A percentile compares a stretch with the other conserved stretches of the same genome.
Evolutionary conservation across 345 rosid species (phyloP).

Genomic region (Punica granatum): DNA sequence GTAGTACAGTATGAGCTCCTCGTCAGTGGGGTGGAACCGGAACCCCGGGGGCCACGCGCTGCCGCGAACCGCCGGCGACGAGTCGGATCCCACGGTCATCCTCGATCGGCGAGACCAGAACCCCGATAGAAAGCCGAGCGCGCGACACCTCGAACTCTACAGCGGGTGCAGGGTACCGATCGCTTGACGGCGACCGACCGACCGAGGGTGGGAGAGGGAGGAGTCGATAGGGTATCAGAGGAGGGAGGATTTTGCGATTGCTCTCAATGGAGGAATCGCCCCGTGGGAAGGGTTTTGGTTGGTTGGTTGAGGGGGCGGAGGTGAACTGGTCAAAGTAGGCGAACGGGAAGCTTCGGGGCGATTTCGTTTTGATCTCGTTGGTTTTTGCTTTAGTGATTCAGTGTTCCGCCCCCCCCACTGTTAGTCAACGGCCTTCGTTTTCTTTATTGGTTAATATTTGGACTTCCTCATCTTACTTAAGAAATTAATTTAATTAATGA

Average conservation of each 20-base stretch:
- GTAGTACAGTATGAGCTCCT: constrained; percentile 69
- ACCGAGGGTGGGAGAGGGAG: not conserved
- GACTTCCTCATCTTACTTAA: too few species aligned
- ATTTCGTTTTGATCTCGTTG: not conserved
- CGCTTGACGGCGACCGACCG: not conserved
- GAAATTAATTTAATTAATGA: too few species aligned
- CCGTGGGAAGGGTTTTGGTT: not conserved
- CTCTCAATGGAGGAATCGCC: not conserved
- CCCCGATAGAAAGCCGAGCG: not conserved
- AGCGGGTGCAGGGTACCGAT: not conserved
- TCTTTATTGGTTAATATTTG: not conserved
- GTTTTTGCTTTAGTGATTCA: not conserved
- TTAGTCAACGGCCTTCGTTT: not conserved
- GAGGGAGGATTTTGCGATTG: not conserved
- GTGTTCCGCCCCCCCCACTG: not conserved
- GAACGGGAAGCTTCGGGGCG: constrained; percentile 11
- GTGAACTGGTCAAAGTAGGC: constrained; percentile 7
- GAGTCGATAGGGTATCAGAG: not conserved
- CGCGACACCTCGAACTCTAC: not conserved
- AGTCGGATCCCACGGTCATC: constrained; percentile 24
- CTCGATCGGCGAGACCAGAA: not conserved
- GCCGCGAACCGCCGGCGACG: constrained; percentile 13
- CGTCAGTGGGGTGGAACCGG: constrained; percentile 91
- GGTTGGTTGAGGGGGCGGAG: not conserved
- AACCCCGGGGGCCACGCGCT: constrained; percentile 84